Evolutionary conservation across 148 eudicot species (phyloP), one percentile per base, ranked within the genome.

Genomic region (Chenopodium formosanum): DNA sequence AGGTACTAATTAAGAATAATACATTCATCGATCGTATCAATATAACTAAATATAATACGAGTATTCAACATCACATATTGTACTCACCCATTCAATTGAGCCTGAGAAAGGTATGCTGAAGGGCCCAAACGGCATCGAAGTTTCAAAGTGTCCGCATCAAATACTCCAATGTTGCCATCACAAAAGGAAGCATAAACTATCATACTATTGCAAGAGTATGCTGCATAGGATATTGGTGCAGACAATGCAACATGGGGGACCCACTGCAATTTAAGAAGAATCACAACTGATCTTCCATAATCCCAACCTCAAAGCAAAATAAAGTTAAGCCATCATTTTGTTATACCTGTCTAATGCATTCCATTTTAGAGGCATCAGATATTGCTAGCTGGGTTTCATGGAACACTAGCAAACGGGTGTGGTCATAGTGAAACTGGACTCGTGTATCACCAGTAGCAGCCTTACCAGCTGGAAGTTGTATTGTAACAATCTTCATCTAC

Each of bases 301-400:
- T 1, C 23, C 29, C 14, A 10, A 17, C 48, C 64, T 50, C 29
- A 23, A 8, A 56, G n/a, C 48, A 27, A 10, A 69, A 31, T 31
- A 31, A 31, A 19, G 2, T 56, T 52, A 4, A 60, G n/a, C 75
- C 37, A 32, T 5, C 23, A 23, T 2, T 9, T 64, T 47, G 17
- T 46, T 34, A 9, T 86, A 91, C 96, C 93, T 92, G 93, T 46
- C 86, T 90, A 66, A 92, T 86, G 82, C 93, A 90, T 29, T 92
- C 96, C 94, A 94, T 92, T 88, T 94, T 92, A 73, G 94, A 89
- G 71, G 91, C 94, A 85, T 94, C 97, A 84, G 92, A 94, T 83
- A 94, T 80, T 77, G 97, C 97, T 46, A 94, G 84, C 86, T 91
- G 97, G n/a, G 93, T 91, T 85, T 94, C 97, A 82, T 94, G 97